A percentile compares a stretch with the other conserved stretches of the same genome.
Conservation (phyloP, 169 alveolate genomes). For the Cryptosporidium sp. region DNA sequence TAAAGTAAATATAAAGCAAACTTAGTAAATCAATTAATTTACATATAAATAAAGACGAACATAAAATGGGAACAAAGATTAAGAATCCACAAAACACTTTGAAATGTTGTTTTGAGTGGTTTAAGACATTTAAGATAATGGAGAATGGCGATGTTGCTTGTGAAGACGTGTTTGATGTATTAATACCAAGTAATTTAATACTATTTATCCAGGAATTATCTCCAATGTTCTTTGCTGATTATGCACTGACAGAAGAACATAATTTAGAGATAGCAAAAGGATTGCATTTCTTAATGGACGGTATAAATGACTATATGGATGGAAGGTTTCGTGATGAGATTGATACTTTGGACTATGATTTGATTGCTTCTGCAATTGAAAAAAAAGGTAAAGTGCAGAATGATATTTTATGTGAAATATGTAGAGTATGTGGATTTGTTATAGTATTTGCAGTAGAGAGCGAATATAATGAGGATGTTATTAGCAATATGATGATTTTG, state of each 20-base stretch:
- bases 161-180: constrained; percentile 38
- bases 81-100: constrained; percentile 55
- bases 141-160: constrained; percentile 52
- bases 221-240: constrained; percentile 74
- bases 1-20: background rate
- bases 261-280: constrained; percentile 24
- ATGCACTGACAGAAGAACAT: constrained; percentile 54
- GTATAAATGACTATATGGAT: constrained; percentile 65
- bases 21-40: background rate
- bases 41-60: background rate
- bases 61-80: constrained; percentile 21
- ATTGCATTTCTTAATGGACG: constrained; percentile 65
- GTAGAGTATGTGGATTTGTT: constrained; percentile 65
- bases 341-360: constrained; percentile 62
- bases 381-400: constrained; percentile 26
- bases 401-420: constrained; percentile 26
- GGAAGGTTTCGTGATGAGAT: constrained; percentile 70
- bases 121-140: constrained; percentile 54
- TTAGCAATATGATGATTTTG: constrained; percentile 67
- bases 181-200: constrained; percentile 46
- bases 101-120: constrained; percentile 70
- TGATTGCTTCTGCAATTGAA: constrained; percentile 62
- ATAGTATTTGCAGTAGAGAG: constrained; percentile 75
- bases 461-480: constrained; percentile 61
- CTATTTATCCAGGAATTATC: constrained; percentile 68